These are phyloP conservation scores for Amanita muscaria DNA, from an alignment of 768 basidiomycete genomes.

Conservation along the genomic window DNA sequence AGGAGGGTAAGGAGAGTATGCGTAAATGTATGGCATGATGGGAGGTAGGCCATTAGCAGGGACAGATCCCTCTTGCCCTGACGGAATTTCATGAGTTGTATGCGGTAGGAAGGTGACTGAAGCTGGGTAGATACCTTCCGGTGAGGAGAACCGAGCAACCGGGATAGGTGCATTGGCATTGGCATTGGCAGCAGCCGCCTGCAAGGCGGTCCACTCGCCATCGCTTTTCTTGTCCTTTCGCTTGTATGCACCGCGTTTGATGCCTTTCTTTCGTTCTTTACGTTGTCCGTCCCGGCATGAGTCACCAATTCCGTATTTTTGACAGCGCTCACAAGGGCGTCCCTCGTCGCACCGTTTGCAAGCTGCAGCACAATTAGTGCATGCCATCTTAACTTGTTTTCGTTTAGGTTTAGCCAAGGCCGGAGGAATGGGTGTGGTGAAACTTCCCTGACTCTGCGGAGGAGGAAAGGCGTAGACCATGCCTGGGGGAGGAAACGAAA, in stretches of 20 bases:
- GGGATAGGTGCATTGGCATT: constrained; percentile 22
- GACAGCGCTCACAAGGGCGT: constrained; percentile 84
- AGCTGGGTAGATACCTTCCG: constrained; percentile 34
- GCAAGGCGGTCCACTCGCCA: too few species aligned
- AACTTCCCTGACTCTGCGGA: constrained; percentile 26
- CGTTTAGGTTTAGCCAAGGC: constrained; percentile 52
- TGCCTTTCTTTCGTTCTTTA: constrained; percentile 87
- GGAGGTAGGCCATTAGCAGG: constrained; percentile 28
- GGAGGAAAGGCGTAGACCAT: constrained; percentile 37
- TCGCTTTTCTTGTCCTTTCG: constrained; percentile 34
- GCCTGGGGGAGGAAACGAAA: constrained; percentile 34
- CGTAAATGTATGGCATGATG: constrained; percentile 32
- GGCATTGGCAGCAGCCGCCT: background rate
- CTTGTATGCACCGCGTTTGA: constrained; percentile 86
- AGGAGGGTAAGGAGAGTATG: constrained; percentile 26
- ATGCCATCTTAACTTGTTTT: constrained; percentile 87
- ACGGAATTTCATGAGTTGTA: constrained; percentile 24
- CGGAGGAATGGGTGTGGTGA: constrained; percentile 20
- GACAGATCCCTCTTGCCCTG: constrained; percentile 19
- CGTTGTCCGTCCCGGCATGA: constrained; percentile 85
- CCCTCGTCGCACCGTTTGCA: constrained; percentile 87
- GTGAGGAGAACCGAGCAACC: constrained; percentile 22
- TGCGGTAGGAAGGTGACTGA: constrained; percentile 25
- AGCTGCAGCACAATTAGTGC: constrained; percentile 81
- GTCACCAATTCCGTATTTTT: constrained; percentile 74